phyloP scores from a whole-genome alignment of 495 filamentous ascomycete genomes.

The Aspergillus egyptiacus region DNA sequence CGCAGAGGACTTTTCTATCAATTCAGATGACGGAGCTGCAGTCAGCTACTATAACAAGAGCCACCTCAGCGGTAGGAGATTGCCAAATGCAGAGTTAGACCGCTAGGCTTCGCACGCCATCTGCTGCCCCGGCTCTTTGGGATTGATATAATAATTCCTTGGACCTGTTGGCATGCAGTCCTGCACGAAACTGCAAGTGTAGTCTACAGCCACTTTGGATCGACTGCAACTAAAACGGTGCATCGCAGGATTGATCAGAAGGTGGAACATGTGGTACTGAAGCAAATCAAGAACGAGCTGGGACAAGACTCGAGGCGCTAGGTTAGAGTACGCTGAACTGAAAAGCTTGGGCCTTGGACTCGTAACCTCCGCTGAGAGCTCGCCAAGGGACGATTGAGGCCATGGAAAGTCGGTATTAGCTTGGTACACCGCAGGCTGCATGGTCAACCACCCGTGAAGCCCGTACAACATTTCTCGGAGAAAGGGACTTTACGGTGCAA shows the following conservation, averaged over 20 bases:
- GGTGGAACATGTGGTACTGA: neutral
- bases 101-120: neutral
- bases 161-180: neutral
- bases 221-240: neutral
- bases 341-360: neutral
- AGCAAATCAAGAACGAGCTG: neutral
- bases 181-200: slow-evolving; percentile 3
- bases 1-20: neutral
- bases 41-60: no score
- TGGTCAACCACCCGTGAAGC: slow-evolving; percentile 1
- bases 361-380: neutral
- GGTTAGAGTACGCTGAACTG: neutral
- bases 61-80: no score
- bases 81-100: neutral
- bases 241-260: neutral
- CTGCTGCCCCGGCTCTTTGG: neutral
- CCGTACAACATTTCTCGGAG: slow-evolving; percentile 5
- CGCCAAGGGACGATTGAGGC: neutral
- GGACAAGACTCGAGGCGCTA: neutral
- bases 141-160: neutral
- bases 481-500: neutral
- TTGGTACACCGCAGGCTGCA: neutral
- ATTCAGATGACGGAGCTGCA: no score
- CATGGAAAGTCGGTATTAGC: slow-evolving; percentile 2
- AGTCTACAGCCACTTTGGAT: neutral